Evolutionary conservation across 805 yeast species (phyloP).

Genomic region (Yarrowia sp.): DNA sequence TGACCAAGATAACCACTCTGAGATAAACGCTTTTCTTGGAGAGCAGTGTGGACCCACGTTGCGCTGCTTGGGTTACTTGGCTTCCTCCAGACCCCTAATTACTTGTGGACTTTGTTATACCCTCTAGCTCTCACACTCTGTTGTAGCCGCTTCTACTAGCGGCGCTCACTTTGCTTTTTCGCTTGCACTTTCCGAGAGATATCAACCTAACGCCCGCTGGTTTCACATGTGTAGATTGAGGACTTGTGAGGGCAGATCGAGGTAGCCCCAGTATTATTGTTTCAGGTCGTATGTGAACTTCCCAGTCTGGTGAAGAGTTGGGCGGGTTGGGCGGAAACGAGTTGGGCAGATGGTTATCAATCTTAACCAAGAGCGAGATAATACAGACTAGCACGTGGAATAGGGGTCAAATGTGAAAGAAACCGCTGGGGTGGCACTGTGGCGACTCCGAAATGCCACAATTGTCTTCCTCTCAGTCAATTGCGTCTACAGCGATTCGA

Average conservation of each 20-base stretch:
- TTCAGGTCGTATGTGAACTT: not conserved
- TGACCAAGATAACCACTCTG: too few species aligned
- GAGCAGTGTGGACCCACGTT: slow-evolving; percentile 9
- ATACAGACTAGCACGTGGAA: not conserved
- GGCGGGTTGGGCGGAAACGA: slow-evolving; percentile 6
- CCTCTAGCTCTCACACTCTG: not conserved
- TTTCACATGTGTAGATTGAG: slow-evolving; percentile 22
- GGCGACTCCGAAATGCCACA: not conserved
- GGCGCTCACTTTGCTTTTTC: slow-evolving; percentile 19
- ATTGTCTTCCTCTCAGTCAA: too few species aligned
- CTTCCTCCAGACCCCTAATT: too few species aligned
- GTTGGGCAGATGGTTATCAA: not conserved
- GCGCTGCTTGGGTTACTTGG: not conserved
- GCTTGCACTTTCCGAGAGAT: slow-evolving; percentile 16
- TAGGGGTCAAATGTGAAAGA: not conserved
- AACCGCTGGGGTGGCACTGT: too few species aligned
- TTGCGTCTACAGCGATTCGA: too few species aligned
- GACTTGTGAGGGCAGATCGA: slow-evolving; percentile 8
- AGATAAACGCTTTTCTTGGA: too few species aligned
- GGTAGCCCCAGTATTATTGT: not conserved
- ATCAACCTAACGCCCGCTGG: not conserved
- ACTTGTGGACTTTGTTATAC: not conserved
- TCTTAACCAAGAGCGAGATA: not conserved
- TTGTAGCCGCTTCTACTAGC: not conserved
- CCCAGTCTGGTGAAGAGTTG: not conserved